phyloP scores from a whole-genome alignment of 2,329 filamentous ascomycete species.

The Aspergillus ruber region DNA sequence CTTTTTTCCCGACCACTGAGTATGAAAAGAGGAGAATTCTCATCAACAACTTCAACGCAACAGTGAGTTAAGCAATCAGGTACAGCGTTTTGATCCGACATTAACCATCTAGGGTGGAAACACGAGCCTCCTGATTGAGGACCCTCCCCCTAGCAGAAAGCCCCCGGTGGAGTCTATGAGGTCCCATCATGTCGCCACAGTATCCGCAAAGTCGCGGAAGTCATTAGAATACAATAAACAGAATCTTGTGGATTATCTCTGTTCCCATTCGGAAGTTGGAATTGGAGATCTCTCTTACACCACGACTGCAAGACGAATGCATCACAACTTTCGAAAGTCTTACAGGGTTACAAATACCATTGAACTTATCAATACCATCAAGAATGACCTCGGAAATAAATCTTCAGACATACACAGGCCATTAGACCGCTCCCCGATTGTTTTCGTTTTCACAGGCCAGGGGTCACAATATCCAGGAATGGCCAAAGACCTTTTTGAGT shows the following conservation, averaged over 20 bases:
- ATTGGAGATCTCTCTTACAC: constrained; percentile 57
- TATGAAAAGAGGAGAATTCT: constrained; percentile 36
- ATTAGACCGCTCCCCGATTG: neutral
- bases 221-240: neutral
- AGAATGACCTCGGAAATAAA: neutral
- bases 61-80: constrained; percentile 44
- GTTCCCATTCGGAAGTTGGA: constrained; percentile 9
- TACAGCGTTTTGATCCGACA: neutral
- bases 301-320: constrained; percentile 53
- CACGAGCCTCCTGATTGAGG: neutral
- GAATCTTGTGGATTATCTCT: neutral
- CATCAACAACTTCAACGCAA: constrained; percentile 65
- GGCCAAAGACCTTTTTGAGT: constrained; percentile 7
- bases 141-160: neutral
- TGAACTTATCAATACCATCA: neutral
- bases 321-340: constrained; percentile 29
- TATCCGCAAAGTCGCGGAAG: neutral
- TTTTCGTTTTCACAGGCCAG: constrained; percentile 33
- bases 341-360: neutral
- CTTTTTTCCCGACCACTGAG: constrained; percentile 27
- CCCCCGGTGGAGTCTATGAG: neutral
- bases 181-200: neutral
- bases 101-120: neutral
- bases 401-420: neutral
- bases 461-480: constrained; percentile 32